phyloP scores from a whole-genome alignment of 768 basidiomycete genomes.

The Sarcodon sp. region DNA sequence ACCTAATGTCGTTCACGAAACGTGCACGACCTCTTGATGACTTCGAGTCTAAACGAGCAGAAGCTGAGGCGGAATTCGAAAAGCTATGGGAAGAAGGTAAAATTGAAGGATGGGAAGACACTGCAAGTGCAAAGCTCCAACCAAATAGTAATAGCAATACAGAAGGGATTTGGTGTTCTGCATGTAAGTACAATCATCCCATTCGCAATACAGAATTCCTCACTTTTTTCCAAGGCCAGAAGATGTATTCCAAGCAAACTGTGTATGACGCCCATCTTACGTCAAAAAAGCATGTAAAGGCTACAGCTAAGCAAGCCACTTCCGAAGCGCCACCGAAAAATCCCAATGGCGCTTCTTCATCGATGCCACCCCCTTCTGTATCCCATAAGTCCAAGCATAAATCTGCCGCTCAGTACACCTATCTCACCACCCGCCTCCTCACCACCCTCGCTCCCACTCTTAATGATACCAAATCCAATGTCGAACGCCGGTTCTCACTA shows the following conservation, averaged over 20 bases:
- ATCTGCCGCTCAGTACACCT: conserved; percentile 58
- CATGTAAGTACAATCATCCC: conserved; percentile 47
- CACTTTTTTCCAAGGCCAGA: conserved; percentile 54
- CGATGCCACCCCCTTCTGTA: conserved; percentile 22
- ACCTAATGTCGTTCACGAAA: conserved; percentile 78
- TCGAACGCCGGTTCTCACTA: conserved; percentile 91
- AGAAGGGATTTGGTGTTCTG: conserved; percentile 87
- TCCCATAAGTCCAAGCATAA: conserved; percentile 36
- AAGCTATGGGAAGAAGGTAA: conserved; percentile 70
- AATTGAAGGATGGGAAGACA: conserved; percentile 63
- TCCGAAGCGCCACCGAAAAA: conserved; percentile 31
- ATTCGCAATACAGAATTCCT: conserved; percentile 2
- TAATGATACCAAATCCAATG: conserved; percentile 89
- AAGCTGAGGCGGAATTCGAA: conserved; percentile 59
- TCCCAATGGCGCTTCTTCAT: conserved; percentile 39
- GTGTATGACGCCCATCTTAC: conserved; percentile 94
- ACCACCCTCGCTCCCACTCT: conserved; percentile 48
- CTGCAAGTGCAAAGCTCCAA: conserved; percentile 21
- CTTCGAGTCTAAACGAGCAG: conserved; percentile 50
- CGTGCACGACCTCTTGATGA: conserved; percentile 78
- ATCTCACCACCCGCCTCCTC: conserved; percentile 59
- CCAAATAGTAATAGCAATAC: conserved; percentile 29
- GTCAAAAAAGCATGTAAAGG: conserved; percentile 94
- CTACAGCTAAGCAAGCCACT: conserved; percentile 57
- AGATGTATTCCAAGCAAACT: conserved; percentile 90